Conservation (phyloP, 768 basidiomycete species). For the Naganishia randhawae region DNA sequence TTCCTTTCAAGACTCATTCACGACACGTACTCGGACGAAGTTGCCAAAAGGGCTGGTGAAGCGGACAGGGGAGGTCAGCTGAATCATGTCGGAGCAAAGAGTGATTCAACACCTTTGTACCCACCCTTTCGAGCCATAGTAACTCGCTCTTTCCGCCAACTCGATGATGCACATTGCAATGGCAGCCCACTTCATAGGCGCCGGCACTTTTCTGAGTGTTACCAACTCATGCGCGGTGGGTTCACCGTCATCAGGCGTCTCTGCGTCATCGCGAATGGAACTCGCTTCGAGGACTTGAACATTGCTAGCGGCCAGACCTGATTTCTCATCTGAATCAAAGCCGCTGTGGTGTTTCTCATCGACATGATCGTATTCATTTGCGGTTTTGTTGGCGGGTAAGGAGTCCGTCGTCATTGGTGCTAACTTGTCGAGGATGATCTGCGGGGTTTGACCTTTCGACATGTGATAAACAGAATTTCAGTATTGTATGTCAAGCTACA, state of each 20-base stretch:
- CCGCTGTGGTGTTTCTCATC: background rate
- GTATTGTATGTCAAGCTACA: too few species aligned
- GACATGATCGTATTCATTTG: background rate
- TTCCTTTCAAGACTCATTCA: too few species aligned
- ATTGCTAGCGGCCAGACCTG: background rate
- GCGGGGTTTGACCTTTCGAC: background rate
- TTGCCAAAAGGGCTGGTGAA: conserved; percentile 41
- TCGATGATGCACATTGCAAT: conserved; percentile 51
- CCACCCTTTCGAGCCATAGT: conserved; percentile 8
- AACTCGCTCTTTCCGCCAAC: conserved; percentile 42
- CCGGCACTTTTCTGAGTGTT: conserved; percentile 39
- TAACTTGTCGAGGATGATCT: conserved; percentile 31
- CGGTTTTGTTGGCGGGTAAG: background rate
- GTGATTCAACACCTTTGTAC: conserved; percentile 22
- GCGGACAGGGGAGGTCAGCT: conserved; percentile 45
- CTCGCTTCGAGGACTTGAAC: background rate
- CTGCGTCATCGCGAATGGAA: background rate
- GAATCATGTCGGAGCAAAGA: too few species aligned
- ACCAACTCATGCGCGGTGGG: conserved; percentile 35
- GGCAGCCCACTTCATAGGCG: conserved; percentile 39
- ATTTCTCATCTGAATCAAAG: conserved; percentile 1
- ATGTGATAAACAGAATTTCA: background rate
- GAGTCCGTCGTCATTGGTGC: conserved; percentile 29
- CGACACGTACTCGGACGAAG: conserved; percentile 31
- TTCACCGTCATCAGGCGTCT: background rate